Percentiles rank a stretch among this genome's conserved stretches.
Conservation (phyloP, 176 grass and related monocot genomes). For the Panicum miliaceum region DNA sequence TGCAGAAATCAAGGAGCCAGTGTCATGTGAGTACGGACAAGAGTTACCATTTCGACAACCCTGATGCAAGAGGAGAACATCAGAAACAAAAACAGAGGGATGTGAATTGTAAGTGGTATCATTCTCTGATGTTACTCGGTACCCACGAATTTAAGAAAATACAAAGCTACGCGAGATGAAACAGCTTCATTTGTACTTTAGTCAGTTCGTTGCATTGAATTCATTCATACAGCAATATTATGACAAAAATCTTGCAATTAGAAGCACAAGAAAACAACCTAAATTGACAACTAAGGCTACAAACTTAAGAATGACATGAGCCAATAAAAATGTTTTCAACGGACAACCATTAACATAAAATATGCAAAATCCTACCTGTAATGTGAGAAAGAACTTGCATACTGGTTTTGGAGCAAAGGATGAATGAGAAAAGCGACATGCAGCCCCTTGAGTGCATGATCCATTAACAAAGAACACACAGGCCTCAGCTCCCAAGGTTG, state of each 20-base stretch:
- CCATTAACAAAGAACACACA: constrained; percentile 74
- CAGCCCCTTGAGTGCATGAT: constrained; percentile 59
- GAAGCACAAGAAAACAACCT: constrained; percentile 10
- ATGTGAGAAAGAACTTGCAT: constrained; percentile 87
- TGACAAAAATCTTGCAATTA: not conserved
- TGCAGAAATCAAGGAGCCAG: constrained; percentile 29
- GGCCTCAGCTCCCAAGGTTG: constrained; percentile 38
- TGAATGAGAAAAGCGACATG: constrained; percentile 86
- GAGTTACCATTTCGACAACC: constrained; percentile 78
- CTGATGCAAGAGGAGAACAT: constrained; percentile 45
- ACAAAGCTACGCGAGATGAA: constrained; percentile 2
- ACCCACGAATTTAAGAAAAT: constrained; percentile 6
- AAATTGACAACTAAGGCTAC: not conserved
- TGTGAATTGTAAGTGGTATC: not conserved
- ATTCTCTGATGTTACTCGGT: not conserved
- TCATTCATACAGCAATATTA: constrained; percentile 18
- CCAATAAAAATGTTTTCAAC: constrained; percentile 20
- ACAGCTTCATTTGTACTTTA: not conserved
- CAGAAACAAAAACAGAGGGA: constrained; percentile 15
- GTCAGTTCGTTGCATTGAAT: not conserved
- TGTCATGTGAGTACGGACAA: constrained; percentile 75
- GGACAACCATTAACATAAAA: constrained; percentile 2
- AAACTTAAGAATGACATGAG: not conserved
- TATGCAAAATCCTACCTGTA: constrained; percentile 60
- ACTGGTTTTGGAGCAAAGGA: constrained; percentile 55